Percentiles rank a stretch among this genome's conserved stretches.
These are phyloP conservation scores for Plasmodium ovale DNA, from an alignment of 169 alveolate species.

Conservation along the genomic window DNA sequence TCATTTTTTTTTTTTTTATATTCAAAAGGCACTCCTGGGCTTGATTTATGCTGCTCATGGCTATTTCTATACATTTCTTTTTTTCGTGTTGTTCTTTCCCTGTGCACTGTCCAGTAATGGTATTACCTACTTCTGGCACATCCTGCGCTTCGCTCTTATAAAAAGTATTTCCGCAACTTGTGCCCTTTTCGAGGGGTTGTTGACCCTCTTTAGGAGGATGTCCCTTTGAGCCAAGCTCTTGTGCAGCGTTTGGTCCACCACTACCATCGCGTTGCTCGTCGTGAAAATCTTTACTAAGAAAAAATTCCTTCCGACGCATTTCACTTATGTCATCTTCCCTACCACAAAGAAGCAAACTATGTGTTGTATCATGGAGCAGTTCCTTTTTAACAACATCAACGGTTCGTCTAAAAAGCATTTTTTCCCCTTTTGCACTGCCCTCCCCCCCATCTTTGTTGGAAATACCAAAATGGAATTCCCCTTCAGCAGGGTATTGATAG, in stretches of 20 bases:
- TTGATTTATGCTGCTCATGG: constrained; percentile 68
- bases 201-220: neutral
- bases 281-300: too few species aligned
- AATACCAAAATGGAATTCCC: neutral
- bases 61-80: constrained; percentile 50
- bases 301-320: too few species aligned
- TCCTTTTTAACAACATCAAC: neutral
- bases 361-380: neutral
- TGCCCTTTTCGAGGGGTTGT: neutral
- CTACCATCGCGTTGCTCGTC: neutral
- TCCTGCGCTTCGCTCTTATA: neutral
- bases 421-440: neutral
- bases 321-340: neutral
- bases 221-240: neutral
- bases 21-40: constrained; percentile 58
- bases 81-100: constrained; percentile 23
- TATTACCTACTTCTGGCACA: constrained; percentile 8
- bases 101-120: constrained; percentile 2
- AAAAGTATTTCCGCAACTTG: neutral
- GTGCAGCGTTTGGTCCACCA: neutral
- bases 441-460: neutral
- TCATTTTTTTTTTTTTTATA: constrained; percentile 45
- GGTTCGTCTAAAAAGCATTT: neutral
- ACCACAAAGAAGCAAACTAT: too few species aligned
- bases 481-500: neutral